Base-by-base conservation (phyloP, 352 stramenopile genomes). In the Globisporangium yorkense region DNA sequence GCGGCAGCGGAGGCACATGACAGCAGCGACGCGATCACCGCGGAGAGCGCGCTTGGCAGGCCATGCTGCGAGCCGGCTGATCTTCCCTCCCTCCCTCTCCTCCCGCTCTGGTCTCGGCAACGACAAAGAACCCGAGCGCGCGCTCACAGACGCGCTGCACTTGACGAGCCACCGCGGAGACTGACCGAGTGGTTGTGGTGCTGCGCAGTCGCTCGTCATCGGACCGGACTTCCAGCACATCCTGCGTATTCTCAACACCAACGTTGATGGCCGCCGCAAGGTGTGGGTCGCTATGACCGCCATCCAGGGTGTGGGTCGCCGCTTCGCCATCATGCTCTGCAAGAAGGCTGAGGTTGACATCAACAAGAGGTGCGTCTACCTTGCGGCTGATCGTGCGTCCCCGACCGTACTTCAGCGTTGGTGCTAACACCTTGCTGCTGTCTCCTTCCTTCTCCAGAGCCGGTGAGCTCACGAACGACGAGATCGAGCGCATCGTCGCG, bases 201-300 rank as follows among this genome's bases (percentile, higher is more conserved):
- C 59, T 40, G 21, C 49, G 40, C 62, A 94, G 84, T 94, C 84
- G 77, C 84, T 94, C 81, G 84, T 94, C 70, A 92, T 94, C 74
- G 88, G 90, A 71, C 89, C 85, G 73, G 97, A 99, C 78, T 99
- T 99, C 84, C 97, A 99, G 82, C 96, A 99, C 91, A 99, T 99
- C 89, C 92, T 99, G 71, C 97, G 97, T 99, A 98, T 99, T 83
- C 96, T 99, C 70, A 99, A 99, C 87, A 99, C 97, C 66, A 99
- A 99, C 89, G 96, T 99, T 79, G 97, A 99, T 87, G 97, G 97
- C 87, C 97, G 97, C 81, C 89, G 96, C 70, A 99, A 94, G 78
- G 77, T 85, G 55, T 92, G 81, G 84, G 72, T 92, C 67, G 84
- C 84, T 51, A 63, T 94, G 70, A 94, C 84, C 70, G 66, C 84